These are phyloP conservation scores for Saxophila tyrrhenica DNA, from an alignment of 495 filamentous ascomycete species.

Conservation along the genomic window DNA sequence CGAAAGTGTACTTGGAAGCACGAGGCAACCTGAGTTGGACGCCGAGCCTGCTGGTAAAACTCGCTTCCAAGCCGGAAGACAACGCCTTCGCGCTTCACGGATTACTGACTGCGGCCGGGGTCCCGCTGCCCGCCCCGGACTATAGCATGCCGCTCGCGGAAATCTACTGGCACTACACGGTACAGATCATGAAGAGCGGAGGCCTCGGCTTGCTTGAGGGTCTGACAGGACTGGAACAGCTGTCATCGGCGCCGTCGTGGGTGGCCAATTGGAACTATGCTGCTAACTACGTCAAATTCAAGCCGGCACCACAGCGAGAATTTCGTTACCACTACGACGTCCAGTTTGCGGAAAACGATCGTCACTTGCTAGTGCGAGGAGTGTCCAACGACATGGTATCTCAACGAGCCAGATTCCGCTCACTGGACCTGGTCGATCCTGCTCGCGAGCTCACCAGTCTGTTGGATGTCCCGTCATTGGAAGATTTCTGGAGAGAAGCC, in stretches of 20 bases:
- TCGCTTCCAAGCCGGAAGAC: neutral
- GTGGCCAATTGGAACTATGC: neutral
- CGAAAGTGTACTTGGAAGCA: neutral
- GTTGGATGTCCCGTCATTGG: neutral
- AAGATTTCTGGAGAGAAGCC: neutral
- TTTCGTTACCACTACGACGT: neutral
- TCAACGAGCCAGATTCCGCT: neutral
- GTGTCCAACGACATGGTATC: neutral
- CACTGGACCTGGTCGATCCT: neutral
- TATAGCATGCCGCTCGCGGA: neutral
- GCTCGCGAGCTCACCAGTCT: neutral
- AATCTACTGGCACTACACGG: slow-evolving; percentile 1
- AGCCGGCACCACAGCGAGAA: too few species aligned
- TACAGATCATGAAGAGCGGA: neutral
- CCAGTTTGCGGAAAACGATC: neutral
- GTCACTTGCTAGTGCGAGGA: neutral
- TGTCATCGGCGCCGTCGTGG: neutral
- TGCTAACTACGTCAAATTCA: too few species aligned
- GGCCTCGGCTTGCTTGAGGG: neutral
- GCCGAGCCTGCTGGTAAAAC: neutral
- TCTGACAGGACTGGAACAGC: neutral
- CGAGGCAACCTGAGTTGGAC: too few species aligned
- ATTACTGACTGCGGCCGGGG: neutral
- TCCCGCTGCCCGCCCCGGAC: neutral
- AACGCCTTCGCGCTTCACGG: slow-evolving; percentile 1